Percentiles rank a stretch among this genome's conserved stretches.
These are phyloP conservation scores for Paramyrothecium roridum DNA, from an alignment of 2,329 filamentous ascomycete genomes.

Conservation along the genomic window DNA sequence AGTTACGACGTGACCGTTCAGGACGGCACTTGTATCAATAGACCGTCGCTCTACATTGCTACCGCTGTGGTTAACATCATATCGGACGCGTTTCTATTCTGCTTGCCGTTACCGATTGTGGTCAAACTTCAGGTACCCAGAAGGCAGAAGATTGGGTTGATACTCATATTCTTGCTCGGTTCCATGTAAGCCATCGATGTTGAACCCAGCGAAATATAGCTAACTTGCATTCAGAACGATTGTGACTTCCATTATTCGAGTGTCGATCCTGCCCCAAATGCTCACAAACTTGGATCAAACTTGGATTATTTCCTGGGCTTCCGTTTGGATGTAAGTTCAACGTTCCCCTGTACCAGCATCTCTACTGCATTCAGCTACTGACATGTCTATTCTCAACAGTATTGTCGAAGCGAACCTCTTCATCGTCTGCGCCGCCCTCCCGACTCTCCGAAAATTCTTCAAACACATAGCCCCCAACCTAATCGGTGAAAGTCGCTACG, in stretches of 20 bases:
- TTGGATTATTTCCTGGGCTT: constrained; percentile 25
- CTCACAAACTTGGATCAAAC: constrained; percentile 20
- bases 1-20: constrained; percentile 23
- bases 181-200: constrained; percentile 18
- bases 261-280: constrained; percentile 23
- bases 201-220: not conserved
- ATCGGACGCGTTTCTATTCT: constrained; percentile 43
- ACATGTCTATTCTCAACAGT: constrained; percentile 11
- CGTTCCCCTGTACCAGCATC: not conserved
- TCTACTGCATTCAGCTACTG: not conserved
- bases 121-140: constrained; percentile 39
- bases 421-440: constrained; percentile 31
- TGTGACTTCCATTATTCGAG: constrained; percentile 30
- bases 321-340: constrained; percentile 23
- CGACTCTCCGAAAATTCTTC: constrained; percentile 32
- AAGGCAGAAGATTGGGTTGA: constrained; percentile 42
- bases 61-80: constrained; percentile 43
- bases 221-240: constrained; percentile 23
- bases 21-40: constrained; percentile 37
- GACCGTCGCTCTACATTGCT: constrained; percentile 14
- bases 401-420: constrained; percentile 32
- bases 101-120: constrained; percentile 43
- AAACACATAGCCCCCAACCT: constrained; percentile 22
- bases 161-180: constrained; percentile 43
- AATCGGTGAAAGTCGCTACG: constrained; percentile 10